Evolutionary conservation across 1,139 yeast genomes (phyloP).

Genomic region (Nakaseomyces sp.): DNA sequence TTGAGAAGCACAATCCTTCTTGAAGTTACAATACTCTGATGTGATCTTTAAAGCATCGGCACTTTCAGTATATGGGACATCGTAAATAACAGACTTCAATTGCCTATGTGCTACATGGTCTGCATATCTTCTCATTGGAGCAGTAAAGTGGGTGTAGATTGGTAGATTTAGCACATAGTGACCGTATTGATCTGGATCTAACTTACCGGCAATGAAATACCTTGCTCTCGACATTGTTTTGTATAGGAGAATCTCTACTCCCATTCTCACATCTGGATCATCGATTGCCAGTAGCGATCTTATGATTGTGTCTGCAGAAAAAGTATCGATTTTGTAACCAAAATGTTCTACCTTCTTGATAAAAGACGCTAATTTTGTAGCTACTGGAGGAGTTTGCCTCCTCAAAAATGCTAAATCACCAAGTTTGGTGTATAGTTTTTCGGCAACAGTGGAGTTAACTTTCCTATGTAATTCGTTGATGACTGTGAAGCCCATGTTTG

Average conservation of each 20-base stretch:
- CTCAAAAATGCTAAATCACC: slow-evolving; percentile 81
- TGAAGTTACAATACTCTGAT: slow-evolving; percentile 89
- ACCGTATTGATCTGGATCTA: slow-evolving; percentile 66
- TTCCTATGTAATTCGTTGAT: slow-evolving; percentile 71
- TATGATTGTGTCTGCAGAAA: slow-evolving; percentile 65
- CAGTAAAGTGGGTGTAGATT: slow-evolving; percentile 84
- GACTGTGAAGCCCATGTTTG: slow-evolving; percentile 48
- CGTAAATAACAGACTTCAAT: slow-evolving; percentile 54
- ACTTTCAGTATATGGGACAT: slow-evolving; percentile 40
- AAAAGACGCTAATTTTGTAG: slow-evolving; percentile 74
- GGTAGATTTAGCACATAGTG: slow-evolving; percentile 81
- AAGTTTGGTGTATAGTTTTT: slow-evolving; percentile 60
- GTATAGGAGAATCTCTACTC: slow-evolving; percentile 69
- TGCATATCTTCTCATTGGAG: slow-evolving; percentile 87
- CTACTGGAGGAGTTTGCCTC: slow-evolving; percentile 78
- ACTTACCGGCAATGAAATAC: slow-evolving; percentile 82
- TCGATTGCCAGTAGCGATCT: slow-evolving; percentile 58
- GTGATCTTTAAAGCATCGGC: slow-evolving; percentile 67
- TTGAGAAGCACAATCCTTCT: slow-evolving; percentile 84
- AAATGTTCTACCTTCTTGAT: slow-evolving; percentile 46
- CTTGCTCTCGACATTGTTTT: slow-evolving; percentile 82
- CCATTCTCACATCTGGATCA: slow-evolving; percentile 57
- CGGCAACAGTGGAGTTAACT: slow-evolving; percentile 82
- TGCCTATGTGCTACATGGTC: slow-evolving; percentile 92
- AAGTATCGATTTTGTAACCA: slow-evolving; percentile 64